A percentile compares a stretch with the other conserved stretches of the same genome.
Conservation (phyloP, 495 filamentous ascomycete genomes). For the Beverwykella pulmonaria region DNA sequence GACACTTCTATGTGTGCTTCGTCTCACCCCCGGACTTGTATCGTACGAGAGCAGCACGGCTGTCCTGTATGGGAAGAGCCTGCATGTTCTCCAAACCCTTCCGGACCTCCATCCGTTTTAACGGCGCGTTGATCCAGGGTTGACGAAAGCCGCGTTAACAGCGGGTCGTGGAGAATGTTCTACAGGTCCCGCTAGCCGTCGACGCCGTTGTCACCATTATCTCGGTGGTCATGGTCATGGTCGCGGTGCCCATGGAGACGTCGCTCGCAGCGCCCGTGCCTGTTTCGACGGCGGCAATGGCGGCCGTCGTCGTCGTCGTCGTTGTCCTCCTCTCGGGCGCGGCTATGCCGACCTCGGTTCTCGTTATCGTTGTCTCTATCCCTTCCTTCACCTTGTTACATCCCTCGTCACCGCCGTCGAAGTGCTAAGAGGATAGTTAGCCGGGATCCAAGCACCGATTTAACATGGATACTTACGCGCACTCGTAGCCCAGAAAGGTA, state of each 20-base stretch:
- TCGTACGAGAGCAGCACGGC: background rate
- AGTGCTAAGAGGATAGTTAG: background rate
- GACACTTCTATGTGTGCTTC: background rate
- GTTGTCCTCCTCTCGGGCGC: background rate
- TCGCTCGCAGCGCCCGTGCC: background rate
- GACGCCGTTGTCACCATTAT: background rate
- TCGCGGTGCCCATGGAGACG: background rate
- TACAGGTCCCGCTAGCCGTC: background rate
- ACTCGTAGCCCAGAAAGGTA: background rate
- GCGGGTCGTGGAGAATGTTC: background rate
- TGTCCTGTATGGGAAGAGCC: background rate
- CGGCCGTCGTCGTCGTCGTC: background rate
- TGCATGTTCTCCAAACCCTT: background rate
- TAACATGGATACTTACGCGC: background rate
- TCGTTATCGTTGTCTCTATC: background rate
- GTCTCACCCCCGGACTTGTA: background rate
- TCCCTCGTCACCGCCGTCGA: slow-evolving; percentile 3
- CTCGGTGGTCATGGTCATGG: too few species aligned
- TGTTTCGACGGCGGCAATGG: background rate
- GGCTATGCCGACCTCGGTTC: background rate
- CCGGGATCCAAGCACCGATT: background rate
- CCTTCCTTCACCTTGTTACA: slow-evolving; percentile 5
- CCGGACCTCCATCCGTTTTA: background rate
- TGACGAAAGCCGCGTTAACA: background rate
- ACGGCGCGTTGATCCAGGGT: too few species aligned